These are phyloP conservation scores for Lenwebbia sp. DNA, from an alignment of 345 rosid species.

Conservation along the genomic window DNA sequence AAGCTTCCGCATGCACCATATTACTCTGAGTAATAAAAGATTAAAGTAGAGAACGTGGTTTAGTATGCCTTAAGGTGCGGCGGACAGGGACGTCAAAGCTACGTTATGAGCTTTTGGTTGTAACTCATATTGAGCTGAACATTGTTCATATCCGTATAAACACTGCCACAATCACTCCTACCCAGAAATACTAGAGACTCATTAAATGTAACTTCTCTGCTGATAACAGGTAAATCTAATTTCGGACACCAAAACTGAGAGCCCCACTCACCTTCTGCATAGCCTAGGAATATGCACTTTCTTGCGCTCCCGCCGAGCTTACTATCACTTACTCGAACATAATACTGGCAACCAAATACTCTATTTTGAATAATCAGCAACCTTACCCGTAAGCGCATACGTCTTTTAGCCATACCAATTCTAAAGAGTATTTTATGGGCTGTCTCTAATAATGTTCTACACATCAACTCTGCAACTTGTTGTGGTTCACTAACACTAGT, in stretches of 20 bases:
- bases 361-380: background rate
- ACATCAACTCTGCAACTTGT: fast-evolving
- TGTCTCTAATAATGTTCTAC: background rate
- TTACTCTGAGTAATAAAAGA: too few species aligned
- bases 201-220: background rate
- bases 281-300: background rate
- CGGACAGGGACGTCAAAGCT: too few species aligned
- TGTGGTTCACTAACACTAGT: background rate
- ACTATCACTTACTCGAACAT: background rate
- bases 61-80: too few species aligned
- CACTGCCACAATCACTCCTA: background rate
- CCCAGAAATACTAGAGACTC: fast-evolving
- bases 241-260: background rate
- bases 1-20: too few species aligned
- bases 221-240: background rate
- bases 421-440: background rate
- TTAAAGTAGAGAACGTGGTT: too few species aligned
- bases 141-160: background rate
- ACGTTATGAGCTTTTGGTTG: background rate
- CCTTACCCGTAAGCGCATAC: too few species aligned
- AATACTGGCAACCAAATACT: background rate
- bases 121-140: fast-evolving
- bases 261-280: background rate
- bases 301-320: background rate
- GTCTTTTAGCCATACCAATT: fast-evolving